Evolutionary conservation across 2,329 filamentous ascomycete species (phyloP).

Genomic region (Teratosphaeria destructans): DNA sequence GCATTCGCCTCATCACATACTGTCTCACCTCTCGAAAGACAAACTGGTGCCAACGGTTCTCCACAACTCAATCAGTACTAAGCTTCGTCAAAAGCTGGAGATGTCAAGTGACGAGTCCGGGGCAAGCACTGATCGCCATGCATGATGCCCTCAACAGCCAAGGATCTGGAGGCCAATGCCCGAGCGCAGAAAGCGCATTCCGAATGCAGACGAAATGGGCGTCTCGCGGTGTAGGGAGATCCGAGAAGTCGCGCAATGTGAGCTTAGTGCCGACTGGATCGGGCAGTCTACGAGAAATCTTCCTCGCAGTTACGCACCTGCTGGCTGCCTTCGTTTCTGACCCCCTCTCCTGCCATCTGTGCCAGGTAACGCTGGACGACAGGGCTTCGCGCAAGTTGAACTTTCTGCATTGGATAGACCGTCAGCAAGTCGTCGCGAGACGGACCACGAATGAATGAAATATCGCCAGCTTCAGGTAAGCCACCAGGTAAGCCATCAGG

Average conservation of each 20-base stretch:
- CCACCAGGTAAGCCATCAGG: background rate
- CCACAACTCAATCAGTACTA: background rate
- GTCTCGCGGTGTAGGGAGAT: background rate
- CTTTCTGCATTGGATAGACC: slow-evolving; percentile 17
- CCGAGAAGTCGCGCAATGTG: background rate
- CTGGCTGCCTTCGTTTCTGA: background rate
- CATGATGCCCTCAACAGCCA: background rate
- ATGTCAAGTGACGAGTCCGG: background rate
- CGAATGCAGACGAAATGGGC: background rate
- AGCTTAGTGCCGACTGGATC: background rate
- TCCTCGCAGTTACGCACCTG: background rate
- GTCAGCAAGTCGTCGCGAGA: background rate
- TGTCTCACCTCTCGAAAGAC: background rate
- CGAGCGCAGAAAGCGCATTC: background rate
- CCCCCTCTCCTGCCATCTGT: slow-evolving; percentile 5
- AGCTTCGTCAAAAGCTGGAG: background rate
- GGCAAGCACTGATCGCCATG: too few relatives aligned
- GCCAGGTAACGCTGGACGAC: slow-evolving; percentile 23
- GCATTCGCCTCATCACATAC: background rate
- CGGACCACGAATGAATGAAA: background rate
- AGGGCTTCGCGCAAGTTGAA: slow-evolving; percentile 19
- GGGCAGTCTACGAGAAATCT: slow-evolving; percentile 1
- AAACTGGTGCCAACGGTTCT: background rate
- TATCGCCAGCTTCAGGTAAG: background rate
- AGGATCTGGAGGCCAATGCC: background rate